Evolutionary conservation across 441 rosid genomes (phyloP).

Genomic region (Corymbia calophylla): DNA sequence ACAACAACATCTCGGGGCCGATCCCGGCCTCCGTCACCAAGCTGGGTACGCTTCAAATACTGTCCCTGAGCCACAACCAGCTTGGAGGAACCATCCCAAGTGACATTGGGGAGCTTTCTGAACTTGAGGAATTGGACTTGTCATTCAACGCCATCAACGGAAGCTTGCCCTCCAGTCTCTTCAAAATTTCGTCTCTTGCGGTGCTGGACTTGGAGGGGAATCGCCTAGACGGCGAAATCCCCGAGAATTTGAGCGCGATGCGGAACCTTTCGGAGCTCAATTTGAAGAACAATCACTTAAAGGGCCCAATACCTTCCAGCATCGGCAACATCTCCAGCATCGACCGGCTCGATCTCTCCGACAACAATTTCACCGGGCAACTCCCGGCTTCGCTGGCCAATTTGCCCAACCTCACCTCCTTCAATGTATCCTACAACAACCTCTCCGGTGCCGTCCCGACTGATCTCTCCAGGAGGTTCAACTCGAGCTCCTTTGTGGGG

Average conservation of each 20-base stretch:
- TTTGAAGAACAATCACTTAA: conserved; percentile 43
- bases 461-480: conserved; percentile 41
- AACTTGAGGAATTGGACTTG: conserved; percentile 51
- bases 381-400: conserved; percentile 35
- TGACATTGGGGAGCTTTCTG: conserved; percentile 41
- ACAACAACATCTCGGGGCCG: conserved; percentile 46
- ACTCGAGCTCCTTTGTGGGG: conserved; percentile 55
- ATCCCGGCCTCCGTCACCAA: conserved; percentile 37
- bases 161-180: conserved; percentile 38
- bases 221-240: conserved; percentile 38
- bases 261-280: conserved; percentile 57
- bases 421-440: conserved; percentile 59
- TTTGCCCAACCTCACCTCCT: conserved; percentile 35
- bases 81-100: conserved; percentile 51
- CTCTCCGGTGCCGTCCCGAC: conserved; percentile 58
- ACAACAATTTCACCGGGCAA: conserved; percentile 44
- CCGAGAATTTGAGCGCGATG: conserved; percentile 34
- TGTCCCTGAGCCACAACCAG: conserved; percentile 55
- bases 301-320: conserved; percentile 36
- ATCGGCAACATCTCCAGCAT: conserved; percentile 41
- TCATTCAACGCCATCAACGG: conserved; percentile 58
- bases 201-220: conserved; percentile 44
- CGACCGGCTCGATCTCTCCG: conserved; percentile 40
- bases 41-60: conserved; percentile 27
- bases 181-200: conserved; percentile 32